Evolutionary conservation across 495 filamentous ascomycete genomes (phyloP).

Genomic region (Cetradonia linearis): DNA sequence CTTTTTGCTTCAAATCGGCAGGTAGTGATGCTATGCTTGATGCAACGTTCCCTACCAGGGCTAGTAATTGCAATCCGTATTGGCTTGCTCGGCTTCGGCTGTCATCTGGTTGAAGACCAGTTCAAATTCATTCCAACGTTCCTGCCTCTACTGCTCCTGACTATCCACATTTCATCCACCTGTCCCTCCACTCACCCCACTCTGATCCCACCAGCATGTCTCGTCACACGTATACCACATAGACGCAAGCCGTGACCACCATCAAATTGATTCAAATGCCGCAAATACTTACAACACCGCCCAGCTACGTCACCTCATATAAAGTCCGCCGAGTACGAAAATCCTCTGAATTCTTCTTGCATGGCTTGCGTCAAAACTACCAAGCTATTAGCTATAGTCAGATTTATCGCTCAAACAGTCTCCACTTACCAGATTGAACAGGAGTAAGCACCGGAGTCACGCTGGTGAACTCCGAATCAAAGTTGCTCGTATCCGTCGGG

Average conservation of each 20-base stretch:
- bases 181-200: not conserved
- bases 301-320: constrained; percentile 26
- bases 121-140: not conserved
- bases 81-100: not conserved
- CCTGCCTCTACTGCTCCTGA: not conserved
- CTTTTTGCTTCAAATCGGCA: not conserved
- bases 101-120: not conserved
- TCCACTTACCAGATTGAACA: constrained; percentile 81
- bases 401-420: constrained; percentile 6
- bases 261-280: constrained; percentile 1
- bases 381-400: constrained; percentile 14
- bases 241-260: constrained; percentile 4
- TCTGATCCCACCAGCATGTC: not conserved
- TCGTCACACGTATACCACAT: constrained; percentile 2
- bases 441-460: constrained; percentile 96
- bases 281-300: not conserved
- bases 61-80: not conserved
- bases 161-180: not conserved
- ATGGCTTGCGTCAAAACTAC: constrained; percentile 92
- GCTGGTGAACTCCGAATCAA: constrained; percentile 96
- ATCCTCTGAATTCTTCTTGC: constrained; percentile 99
- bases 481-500: constrained; percentile 96
- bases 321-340: constrained; percentile 86
- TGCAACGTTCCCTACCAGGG: not conserved
- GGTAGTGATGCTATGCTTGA: not conserved